These are phyloP conservation scores for Salix brachista DNA, from an alignment of 345 rosid genomes.

Conservation along the genomic window DNA sequence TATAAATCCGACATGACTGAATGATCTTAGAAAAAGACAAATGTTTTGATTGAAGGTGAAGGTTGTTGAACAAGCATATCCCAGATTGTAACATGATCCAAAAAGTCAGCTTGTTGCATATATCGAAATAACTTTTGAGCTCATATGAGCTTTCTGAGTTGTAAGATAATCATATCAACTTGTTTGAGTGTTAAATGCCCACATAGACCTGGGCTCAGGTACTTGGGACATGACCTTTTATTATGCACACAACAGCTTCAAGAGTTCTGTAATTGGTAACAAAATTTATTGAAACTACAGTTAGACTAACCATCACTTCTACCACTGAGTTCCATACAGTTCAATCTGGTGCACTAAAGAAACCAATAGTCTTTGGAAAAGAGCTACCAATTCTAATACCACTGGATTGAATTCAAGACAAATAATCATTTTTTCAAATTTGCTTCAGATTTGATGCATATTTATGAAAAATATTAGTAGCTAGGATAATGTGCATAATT, in stretches of 20 bases:
- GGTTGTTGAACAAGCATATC: not conserved
- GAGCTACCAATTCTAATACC: not conserved
- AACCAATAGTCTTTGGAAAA: not conserved
- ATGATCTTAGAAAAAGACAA: not conserved
- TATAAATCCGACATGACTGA: not conserved
- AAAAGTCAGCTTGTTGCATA: not conserved
- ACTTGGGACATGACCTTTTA: not conserved
- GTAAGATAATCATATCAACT: not conserved
- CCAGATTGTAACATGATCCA: not conserved
- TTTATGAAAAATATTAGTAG: not conserved
- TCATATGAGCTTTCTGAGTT: conserved; percentile 9
- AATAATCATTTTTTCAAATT: not conserved
- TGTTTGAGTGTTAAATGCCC: not conserved
- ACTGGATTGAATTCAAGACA: not conserved
- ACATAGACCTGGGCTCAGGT: not conserved
- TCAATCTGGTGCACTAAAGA: not conserved
- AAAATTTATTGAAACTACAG: not conserved
- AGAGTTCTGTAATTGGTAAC: not conserved
- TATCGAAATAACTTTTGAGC: not conserved
- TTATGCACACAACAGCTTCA: not conserved
- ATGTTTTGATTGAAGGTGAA: not conserved
- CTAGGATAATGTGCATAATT: not conserved
- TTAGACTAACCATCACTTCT: not conserved
- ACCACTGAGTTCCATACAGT: not conserved
- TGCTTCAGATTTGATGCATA: not conserved